Evolutionary conservation across 139 green algal species (phyloP).

Genomic region (Micromonas pusilla): DNA sequence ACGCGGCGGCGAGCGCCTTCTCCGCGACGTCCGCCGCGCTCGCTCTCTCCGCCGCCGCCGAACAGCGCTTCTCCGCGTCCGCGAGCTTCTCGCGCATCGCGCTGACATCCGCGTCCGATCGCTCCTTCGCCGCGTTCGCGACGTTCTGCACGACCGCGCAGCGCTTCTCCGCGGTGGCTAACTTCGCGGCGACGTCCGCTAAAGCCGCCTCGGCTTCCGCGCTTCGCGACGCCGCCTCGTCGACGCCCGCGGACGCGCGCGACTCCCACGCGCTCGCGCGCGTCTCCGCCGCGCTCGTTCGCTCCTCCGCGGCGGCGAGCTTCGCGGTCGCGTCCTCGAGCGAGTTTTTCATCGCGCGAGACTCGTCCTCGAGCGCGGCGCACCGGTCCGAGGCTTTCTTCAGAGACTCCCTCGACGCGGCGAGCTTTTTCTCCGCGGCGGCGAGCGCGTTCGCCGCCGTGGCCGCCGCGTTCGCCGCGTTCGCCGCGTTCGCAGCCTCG

Average conservation of each 20-base stretch:
- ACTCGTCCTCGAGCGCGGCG: neutral
- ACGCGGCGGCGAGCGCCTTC: neutral
- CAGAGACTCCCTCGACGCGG: neutral
- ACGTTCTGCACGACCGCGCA: neutral
- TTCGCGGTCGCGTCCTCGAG: neutral
- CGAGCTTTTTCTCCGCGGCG: neutral
- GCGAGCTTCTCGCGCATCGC: conserved; percentile 3
- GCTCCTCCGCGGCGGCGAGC: neutral
- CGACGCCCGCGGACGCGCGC: neutral
- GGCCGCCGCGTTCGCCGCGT: no score
- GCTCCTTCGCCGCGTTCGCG: neutral
- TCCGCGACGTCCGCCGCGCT: neutral
- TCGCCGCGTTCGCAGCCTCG: no score
- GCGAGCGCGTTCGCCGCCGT: neutral
- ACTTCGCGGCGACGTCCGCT: neutral
- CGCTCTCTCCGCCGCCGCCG: neutral
- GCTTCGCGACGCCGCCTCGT: neutral
- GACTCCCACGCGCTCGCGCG: neutral
- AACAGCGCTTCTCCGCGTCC: neutral
- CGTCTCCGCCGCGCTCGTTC: neutral
- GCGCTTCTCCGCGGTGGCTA: neutral
- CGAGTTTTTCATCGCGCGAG: neutral
- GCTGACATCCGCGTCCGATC: neutral
- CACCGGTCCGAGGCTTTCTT: neutral
- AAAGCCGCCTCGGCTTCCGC: neutral